These are phyloP conservation scores for Stropharia rugosoannulata DNA, from an alignment of 768 basidiomycete species.

Conservation along the genomic window DNA sequence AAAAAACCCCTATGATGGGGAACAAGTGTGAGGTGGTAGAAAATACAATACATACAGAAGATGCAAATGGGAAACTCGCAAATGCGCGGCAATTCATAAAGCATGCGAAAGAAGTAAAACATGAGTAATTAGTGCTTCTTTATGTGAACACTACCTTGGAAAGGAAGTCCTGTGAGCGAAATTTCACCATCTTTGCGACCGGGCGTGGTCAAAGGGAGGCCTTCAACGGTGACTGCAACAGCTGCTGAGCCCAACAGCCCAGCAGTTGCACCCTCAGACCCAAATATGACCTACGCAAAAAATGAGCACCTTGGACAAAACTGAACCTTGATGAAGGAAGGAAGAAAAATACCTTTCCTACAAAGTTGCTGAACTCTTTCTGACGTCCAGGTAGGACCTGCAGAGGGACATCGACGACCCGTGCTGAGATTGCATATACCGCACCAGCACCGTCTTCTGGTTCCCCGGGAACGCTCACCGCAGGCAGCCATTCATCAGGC, in stretches of 20 bases:
- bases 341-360: conserved; percentile 57
- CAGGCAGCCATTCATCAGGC: conserved; percentile 66
- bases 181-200: conserved; percentile 39
- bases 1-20: too few relatives aligned
- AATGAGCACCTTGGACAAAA: neutral
- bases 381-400: conserved; percentile 78
- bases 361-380: conserved; percentile 72
- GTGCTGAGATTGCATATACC: conserved; percentile 58
- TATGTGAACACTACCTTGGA: conserved; percentile 63
- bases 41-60: too few relatives aligned
- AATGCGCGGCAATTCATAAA: too few relatives aligned
- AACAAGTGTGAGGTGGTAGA: too few relatives aligned
- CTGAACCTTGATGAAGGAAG: neutral
- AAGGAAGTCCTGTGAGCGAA: conserved; percentile 61
- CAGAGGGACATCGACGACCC: conserved; percentile 71
- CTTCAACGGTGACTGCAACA: conserved; percentile 57
- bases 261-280: conserved; percentile 60
- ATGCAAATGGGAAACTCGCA: too few relatives aligned
- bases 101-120: too few relatives aligned
- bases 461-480: conserved; percentile 39
- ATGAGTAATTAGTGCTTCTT: conserved; percentile 39
- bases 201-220: conserved; percentile 47
- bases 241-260: conserved; percentile 66
- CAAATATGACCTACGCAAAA: conserved; percentile 63
- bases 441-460: conserved; percentile 49